phyloP scores from a whole-genome alignment of 345 rosid species.

The Populus euphratica region DNA sequence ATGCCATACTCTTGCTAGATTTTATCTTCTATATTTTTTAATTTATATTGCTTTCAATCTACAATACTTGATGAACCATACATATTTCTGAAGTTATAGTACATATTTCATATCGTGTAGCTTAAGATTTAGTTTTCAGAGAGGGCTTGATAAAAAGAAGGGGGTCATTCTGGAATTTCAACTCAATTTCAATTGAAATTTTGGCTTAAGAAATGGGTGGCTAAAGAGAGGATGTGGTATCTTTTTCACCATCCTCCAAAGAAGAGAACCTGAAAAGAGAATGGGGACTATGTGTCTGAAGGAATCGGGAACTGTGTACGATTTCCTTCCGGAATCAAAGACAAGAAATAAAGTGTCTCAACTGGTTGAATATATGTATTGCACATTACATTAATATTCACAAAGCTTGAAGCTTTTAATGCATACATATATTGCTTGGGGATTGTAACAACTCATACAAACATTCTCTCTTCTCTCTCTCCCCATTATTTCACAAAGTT shows the following conservation, averaged over 20 bases:
- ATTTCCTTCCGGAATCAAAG: constrained; percentile 42
- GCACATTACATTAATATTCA: background rate
- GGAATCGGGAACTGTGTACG: constrained; percentile 60
- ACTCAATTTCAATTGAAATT: background rate
- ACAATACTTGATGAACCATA: too few species aligned
- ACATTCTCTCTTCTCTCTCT: constrained; percentile 11
- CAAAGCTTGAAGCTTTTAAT: constrained; percentile 15
- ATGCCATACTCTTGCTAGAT: background rate
- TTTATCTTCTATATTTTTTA: background rate
- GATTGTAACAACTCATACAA: constrained; percentile 23
- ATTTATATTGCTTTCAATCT: background rate
- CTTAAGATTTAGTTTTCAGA: too few species aligned
- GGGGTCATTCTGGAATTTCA: background rate
- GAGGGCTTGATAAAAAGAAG: background rate
- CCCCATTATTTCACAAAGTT: constrained; percentile 46
- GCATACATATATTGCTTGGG: constrained; percentile 34
- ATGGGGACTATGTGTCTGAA: constrained; percentile 34
- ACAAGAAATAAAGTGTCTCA: constrained; percentile 43
- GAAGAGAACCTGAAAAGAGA: constrained; percentile 38
- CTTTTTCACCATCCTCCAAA: constrained; percentile 24
- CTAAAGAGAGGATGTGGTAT: constrained; percentile 9
- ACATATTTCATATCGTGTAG: too few species aligned
- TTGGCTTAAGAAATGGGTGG: constrained; percentile 3
- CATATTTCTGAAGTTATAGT: too few species aligned
- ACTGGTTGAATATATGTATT: background rate